Base-by-base conservation (phyloP, 345 rosid genomes). In the Rhizophora mangle region DNA sequence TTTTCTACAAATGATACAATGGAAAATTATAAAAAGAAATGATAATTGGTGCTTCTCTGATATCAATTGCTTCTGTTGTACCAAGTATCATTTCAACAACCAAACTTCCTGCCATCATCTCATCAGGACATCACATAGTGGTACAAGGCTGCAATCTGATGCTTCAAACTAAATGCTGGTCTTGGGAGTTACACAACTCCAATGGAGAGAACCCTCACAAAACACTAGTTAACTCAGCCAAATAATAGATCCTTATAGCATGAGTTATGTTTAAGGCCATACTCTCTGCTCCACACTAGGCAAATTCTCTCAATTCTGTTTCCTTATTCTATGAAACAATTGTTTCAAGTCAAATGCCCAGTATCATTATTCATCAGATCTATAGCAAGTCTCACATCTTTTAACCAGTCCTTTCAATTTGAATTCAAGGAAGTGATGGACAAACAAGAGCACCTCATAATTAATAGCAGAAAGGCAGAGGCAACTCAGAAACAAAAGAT, bases 171-270 rank as follows among this genome's bases (percentile, higher is more conserved):
- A 31, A 60, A 27, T 59, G 11, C 51, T 4, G 37, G 29, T 20
- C 22, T 32, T 39, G 60, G 63, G 37, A 54, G 62, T 64, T 58
- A 27, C 46, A 54, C 55, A 29, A 67, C 51, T 26, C 15, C 49
- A 43, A 43, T 13, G 49, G 16, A 58, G 56, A 20, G 18, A 66
- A 58, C 37, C 22, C 64, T 36, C 53, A 64, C 0, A 55, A 18
- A 59, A 54, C 19, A 11, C 37, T 39, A 55, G 13, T 29, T 27
- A 53, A 64, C 24, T 31, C 58, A 6, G 27, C 16, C 9, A 18
- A 39, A 36, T 53, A 18, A 18, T 13, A 37, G 53, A 29, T n/a
- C 15, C 34, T 55, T 55, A 9, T 51, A 15, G 34, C 32, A 1
- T 16, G 15, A 55, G 16, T 54, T 19, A 21, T 27, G n/a, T 20